phyloP scores from a whole-genome alignment of 2,329 filamentous ascomycete species.

The Ophiostoma montium region DNA sequence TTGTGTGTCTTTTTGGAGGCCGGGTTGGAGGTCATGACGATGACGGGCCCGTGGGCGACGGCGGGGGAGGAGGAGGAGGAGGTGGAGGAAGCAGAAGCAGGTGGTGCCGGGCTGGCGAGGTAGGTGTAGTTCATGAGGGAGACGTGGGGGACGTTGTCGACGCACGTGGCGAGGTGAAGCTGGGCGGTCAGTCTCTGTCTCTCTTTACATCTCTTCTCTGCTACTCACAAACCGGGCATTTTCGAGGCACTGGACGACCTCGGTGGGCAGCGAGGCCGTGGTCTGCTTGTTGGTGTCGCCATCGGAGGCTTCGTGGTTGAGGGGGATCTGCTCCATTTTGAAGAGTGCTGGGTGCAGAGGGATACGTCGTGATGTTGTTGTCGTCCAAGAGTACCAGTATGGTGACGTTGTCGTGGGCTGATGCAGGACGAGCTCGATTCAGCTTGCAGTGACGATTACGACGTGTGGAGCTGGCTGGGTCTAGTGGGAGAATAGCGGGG shows the following conservation, averaged over 20 bases:
- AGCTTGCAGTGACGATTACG: no score
- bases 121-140: constrained; percentile 99
- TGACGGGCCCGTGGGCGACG: constrained; percentile 41
- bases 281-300: constrained; percentile 57
- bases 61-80: not conserved
- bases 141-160: constrained; percentile 71
- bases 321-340: constrained; percentile 49
- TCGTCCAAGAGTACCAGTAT: no score
- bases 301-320: constrained; percentile 63
- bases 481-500: constrained; percentile 5
- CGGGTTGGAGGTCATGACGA: constrained; percentile 85
- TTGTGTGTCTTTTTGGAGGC: constrained; percentile 70
- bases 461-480: not conserved
- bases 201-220: not conserved
- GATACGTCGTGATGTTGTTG: no score
- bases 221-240: constrained; percentile 83
- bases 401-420: no score
- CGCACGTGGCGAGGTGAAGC: constrained; percentile 92
- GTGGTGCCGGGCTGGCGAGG: constrained; percentile 49
- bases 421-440: no score
- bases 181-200: constrained; percentile 22
- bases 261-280: constrained; percentile 57
- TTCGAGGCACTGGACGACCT: constrained; percentile 81
- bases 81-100: not conserved
- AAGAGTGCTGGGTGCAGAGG: no score